phyloP scores from a whole-genome alignment of 306 rosid species.

The Albizia julibrissin region DNA sequence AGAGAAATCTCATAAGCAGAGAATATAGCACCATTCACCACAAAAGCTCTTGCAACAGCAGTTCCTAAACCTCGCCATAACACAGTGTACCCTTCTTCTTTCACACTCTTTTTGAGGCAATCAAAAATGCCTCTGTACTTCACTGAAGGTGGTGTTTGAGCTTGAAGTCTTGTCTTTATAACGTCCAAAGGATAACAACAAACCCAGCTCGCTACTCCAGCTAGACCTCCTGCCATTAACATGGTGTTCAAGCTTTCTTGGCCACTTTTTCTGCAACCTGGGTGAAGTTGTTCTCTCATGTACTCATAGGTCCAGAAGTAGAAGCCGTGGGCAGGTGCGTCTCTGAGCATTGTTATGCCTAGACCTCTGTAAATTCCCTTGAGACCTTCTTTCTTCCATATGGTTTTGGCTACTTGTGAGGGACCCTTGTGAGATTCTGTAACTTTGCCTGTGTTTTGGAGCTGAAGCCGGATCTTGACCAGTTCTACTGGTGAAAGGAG shows the following conservation, averaged over 20 bases:
- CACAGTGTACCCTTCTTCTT: conserved; percentile 60
- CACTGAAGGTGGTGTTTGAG: conserved; percentile 50
- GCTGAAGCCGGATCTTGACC: conserved; percentile 75
- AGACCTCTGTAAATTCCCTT: conserved; percentile 72
- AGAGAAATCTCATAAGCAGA: conserved; percentile 77
- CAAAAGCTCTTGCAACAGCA: conserved; percentile 72
- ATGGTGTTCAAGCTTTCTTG: conserved; percentile 65
- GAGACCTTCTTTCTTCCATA: conserved; percentile 63
- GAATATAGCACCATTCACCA: conserved; percentile 84
- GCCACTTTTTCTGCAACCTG: conserved; percentile 67
- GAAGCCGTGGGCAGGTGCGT: conserved; percentile 68
- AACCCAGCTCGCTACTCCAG: conserved; percentile 84
- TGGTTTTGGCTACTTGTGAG: conserved; percentile 45
- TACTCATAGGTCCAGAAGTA: conserved; percentile 83
- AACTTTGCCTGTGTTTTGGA: conserved; percentile 34
- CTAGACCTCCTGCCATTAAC: conserved; percentile 77
- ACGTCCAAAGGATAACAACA: conserved; percentile 85
- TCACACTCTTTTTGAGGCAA: conserved; percentile 64
- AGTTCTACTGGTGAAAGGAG: conserved; percentile 68
- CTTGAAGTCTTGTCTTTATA: conserved; percentile 74
- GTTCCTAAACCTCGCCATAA: conserved; percentile 85
- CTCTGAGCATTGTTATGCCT: conserved; percentile 63
- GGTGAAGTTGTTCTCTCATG: conserved; percentile 77
- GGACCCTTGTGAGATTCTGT: conserved; percentile 51
- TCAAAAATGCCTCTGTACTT: conserved; percentile 68